Conservation (phyloP, 805 yeast species). For the Saturnispora halmiae region DNA sequence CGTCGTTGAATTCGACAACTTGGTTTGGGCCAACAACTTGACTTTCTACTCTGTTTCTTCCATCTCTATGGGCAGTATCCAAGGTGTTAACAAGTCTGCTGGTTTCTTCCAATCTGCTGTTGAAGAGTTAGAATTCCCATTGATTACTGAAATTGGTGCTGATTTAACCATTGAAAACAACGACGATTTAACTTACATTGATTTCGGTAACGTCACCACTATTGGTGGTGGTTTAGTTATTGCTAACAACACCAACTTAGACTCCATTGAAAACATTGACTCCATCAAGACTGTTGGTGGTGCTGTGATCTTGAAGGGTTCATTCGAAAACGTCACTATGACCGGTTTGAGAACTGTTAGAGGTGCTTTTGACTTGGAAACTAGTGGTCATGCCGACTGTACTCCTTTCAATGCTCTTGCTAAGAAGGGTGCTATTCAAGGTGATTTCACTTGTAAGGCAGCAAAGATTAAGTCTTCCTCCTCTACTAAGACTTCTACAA, state of each 20-base stretch:
- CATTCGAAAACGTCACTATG: slow-evolving; percentile 71
- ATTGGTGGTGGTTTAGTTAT: slow-evolving; percentile 92
- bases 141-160: slow-evolving; percentile 62
- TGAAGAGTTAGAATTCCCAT: slow-evolving; percentile 43
- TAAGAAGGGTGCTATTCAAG: slow-evolving; percentile 76
- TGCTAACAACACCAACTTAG: slow-evolving; percentile 73
- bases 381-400: slow-evolving; percentile 77
- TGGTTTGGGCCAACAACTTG: slow-evolving; percentile 81
- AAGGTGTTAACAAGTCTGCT: slow-evolving; percentile 69
- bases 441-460: slow-evolving; percentile 78
- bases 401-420: slow-evolving; percentile 60
- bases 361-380: slow-evolving; percentile 85
- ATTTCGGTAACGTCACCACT: slow-evolving; percentile 58
- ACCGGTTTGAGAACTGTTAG: slow-evolving; percentile 65
- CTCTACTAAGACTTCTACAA: slow-evolving; percentile 16
- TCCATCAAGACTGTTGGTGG: slow-evolving; percentile 71
- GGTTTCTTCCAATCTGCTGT: slow-evolving; percentile 71
- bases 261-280: slow-evolving; percentile 62
- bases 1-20: slow-evolving; percentile 55
- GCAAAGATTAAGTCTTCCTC: slow-evolving; percentile 42
- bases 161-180: slow-evolving; percentile 70
- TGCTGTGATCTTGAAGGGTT: slow-evolving; percentile 76
- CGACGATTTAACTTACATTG: slow-evolving; percentile 57
- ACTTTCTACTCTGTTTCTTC: slow-evolving; percentile 74
- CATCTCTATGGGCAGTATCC: slow-evolving; percentile 59